Evolutionary conservation across 2,329 filamentous ascomycete species (phyloP).

Genomic region (Phialophora macrospora): DNA sequence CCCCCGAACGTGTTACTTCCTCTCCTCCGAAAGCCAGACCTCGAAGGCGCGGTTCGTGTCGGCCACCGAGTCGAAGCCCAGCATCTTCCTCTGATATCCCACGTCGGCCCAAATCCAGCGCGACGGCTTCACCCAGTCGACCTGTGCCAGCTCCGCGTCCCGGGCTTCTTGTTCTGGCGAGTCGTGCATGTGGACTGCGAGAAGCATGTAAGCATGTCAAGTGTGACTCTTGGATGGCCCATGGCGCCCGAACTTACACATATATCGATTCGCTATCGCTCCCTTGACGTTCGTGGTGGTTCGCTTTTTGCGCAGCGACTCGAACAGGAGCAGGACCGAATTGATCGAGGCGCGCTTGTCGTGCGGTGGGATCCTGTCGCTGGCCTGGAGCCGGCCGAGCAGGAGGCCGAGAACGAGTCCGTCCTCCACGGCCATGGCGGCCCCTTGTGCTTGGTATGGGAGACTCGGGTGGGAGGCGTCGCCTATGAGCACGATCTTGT

Average conservation of each 20-base stretch:
- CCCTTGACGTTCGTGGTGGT: conserved; percentile 22
- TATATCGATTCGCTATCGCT: conserved; percentile 13
- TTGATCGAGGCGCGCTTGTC: conserved; percentile 7
- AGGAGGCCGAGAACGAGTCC: conserved; percentile 46
- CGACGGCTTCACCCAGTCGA: conserved; percentile 23
- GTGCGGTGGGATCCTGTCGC: neutral
- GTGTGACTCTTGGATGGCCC: neutral
- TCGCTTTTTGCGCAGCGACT: conserved; percentile 20
- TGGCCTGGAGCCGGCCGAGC: conserved; percentile 16
- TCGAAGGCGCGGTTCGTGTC: conserved; percentile 23
- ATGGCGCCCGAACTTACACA: conserved; percentile 19
- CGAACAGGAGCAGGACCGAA: conserved; percentile 18
- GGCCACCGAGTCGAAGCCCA: conserved; percentile 19
- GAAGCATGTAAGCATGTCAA: neutral
- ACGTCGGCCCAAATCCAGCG: conserved; percentile 20
- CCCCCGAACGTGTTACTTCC: too few species aligned
- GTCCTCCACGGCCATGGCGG: conserved; percentile 52
- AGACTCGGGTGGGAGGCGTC: conserved; percentile 47
- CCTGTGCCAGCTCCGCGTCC: conserved; percentile 15
- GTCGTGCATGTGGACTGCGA: conserved; percentile 19
- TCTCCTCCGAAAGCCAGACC: conserved; percentile 8
- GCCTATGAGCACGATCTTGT: conserved; percentile 52
- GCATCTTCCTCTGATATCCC: conserved; percentile 21
- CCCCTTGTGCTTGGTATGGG: conserved; percentile 47
- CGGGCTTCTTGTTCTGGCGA: conserved; percentile 17